These are phyloP conservation scores for Xylaria palmicola DNA, from an alignment of 495 filamentous ascomycete species.

Conservation along the genomic window DNA sequence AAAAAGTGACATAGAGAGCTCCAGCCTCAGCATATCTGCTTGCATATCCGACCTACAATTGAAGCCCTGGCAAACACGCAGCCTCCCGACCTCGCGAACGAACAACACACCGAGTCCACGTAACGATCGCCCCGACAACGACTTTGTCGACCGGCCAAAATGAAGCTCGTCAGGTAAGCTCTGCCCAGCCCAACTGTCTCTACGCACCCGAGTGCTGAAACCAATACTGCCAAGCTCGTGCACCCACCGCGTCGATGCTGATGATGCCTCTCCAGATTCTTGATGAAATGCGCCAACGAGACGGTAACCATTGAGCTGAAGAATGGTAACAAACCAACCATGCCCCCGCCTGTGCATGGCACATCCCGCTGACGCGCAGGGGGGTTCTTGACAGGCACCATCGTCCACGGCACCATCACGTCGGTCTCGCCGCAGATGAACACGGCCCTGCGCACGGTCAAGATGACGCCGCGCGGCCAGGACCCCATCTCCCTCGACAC, in stretches of 20 bases:
- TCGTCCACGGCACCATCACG: constrained; percentile 92
- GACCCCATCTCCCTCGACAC: constrained; percentile 84
- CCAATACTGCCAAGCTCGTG: constrained; percentile 29
- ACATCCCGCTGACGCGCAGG: no score
- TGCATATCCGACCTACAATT: background rate
- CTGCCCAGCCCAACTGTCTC: constrained; percentile 17
- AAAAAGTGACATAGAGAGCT: constrained; percentile 15
- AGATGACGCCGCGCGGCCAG: constrained; percentile 86
- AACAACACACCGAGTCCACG: background rate
- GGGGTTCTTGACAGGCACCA: no score
- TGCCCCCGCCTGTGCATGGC: no score
- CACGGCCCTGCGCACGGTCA: constrained; percentile 86
- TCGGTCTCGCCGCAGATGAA: constrained; percentile 97
- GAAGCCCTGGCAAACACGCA: background rate
- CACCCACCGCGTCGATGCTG: constrained; percentile 35
- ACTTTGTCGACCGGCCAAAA: constrained; percentile 46
- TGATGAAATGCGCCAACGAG: constrained; percentile 99
- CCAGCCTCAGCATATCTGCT: background rate
- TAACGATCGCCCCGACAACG: background rate
- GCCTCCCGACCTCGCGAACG: background rate
- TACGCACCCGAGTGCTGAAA: constrained; percentile 32
- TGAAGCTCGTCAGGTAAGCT: constrained; percentile 98
- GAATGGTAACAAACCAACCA: constrained; percentile 80
- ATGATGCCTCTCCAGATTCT: constrained; percentile 64
- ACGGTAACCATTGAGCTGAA: constrained; percentile 97